A percentile compares a stretch with the other conserved stretches of the same genome.
These are phyloP conservation scores for Acacia melanoxylon DNA, from an alignment of 306 rosid genomes.

Conservation along the genomic window DNA sequence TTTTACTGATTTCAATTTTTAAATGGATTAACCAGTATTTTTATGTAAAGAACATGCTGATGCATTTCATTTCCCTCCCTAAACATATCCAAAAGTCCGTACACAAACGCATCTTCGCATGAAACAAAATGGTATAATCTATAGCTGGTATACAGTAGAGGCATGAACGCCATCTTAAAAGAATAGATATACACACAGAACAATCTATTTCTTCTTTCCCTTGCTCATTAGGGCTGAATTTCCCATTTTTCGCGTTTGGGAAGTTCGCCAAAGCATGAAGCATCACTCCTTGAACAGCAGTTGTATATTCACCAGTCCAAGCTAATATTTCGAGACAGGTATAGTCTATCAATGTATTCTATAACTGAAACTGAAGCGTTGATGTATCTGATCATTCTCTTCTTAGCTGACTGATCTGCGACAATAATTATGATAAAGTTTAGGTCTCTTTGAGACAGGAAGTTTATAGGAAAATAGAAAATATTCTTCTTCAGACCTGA, in stretches of 20 bases:
- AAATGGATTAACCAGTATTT: not conserved
- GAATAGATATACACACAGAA: not conserved
- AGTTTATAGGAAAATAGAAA: not conserved
- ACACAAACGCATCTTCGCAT: not conserved
- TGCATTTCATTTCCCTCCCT: not conserved
- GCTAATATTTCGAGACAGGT: constrained; percentile 59
- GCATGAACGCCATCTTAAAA: not conserved
- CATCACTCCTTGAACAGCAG: not conserved
- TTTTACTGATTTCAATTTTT: not conserved
- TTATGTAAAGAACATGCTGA: not conserved
- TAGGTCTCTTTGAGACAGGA: not conserved
- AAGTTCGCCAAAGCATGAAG: not conserved
- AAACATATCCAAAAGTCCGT: not conserved
- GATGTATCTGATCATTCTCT: constrained; percentile 84
- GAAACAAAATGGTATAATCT: not conserved
- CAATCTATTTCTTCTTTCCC: not conserved
- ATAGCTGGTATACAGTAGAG: not conserved
- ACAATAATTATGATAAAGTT: constrained; percentile 8
- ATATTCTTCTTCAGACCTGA: not conserved
- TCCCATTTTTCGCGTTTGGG: not conserved
- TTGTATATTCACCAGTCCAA: constrained; percentile 72
- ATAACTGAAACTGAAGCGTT: constrained; percentile 65
- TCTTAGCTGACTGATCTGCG: constrained; percentile 79
- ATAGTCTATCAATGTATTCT: constrained; percentile 75
- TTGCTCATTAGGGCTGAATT: not conserved